A percentile compares a stretch with the other conserved stretches of the same genome.
Conservation (phyloP, 305 asterid genomes). For the Fraxinus baroniana region DNA sequence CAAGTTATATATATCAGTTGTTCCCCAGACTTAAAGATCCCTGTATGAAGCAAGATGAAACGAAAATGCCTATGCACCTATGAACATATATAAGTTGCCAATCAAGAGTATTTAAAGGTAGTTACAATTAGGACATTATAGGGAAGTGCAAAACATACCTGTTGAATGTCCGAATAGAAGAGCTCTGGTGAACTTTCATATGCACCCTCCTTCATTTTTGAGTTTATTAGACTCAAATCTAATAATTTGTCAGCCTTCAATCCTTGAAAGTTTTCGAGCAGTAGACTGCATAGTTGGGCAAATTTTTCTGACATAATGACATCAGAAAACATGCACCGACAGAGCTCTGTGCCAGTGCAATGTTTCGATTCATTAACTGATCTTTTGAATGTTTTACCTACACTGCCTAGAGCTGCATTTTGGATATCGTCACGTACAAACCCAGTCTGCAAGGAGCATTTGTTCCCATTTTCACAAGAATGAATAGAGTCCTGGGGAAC, state of each 20-base stretch:
- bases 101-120: neutral
- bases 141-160: conserved; percentile 42
- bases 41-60: neutral
- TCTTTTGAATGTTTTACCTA: conserved; percentile 36
- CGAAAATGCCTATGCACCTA: neutral
- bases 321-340: conserved; percentile 53
- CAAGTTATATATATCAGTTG: neutral
- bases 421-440: conserved; percentile 25
- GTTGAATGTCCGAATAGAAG: conserved; percentile 70
- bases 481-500: conserved; percentile 50
- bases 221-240: conserved; percentile 56
- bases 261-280: conserved; percentile 68
- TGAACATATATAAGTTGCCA: neutral
- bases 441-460: conserved; percentile 38
- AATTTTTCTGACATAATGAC: conserved; percentile 70
- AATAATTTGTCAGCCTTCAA: conserved; percentile 52
- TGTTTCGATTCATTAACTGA: conserved; percentile 42
- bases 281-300: conserved; percentile 60
- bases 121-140: neutral
- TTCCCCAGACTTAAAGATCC: neutral
- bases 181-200: conserved; percentile 71
- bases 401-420: conserved; percentile 35
- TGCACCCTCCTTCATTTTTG: conserved; percentile 67
- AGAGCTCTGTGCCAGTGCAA: conserved; percentile 47
- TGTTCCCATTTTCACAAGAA: conserved; percentile 44